Percentiles rank a stretch among this genome's conserved stretches.
phyloP scores from a whole-genome alignment of 2,329 filamentous ascomycete species.

The Diaporthe batatas region DNA sequence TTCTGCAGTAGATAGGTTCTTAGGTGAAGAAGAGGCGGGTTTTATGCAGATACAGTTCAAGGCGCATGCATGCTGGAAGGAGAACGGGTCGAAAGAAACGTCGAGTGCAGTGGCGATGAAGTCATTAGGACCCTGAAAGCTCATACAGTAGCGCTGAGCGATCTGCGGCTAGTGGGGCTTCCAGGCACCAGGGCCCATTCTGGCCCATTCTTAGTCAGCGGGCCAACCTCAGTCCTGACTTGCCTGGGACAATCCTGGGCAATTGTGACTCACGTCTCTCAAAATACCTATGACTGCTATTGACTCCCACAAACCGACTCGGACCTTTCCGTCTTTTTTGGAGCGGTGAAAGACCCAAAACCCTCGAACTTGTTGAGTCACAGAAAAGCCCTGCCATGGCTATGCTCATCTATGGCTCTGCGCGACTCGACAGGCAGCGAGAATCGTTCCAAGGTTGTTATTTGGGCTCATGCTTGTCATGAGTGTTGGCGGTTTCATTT shows the following conservation, averaged over 20 bases:
- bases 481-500: too few species aligned
- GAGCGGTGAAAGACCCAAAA: too few species aligned
- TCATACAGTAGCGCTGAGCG: neutral
- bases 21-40: neutral
- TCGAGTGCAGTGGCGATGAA: slow-evolving; percentile 18
- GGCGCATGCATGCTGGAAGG: too few species aligned
- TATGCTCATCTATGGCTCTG: too few species aligned
- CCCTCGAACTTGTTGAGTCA: too few species aligned
- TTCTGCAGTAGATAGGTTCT: fast-evolving
- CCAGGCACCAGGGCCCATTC: neutral
- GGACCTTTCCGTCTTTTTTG: too few species aligned
- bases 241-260: neutral
- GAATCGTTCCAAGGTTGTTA: too few species aligned
- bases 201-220: slow-evolving; percentile 22
- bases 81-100: neutral
- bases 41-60: neutral
- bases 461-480: too few species aligned
- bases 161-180: neutral
- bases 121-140: slow-evolving; percentile 27
- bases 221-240: neutral
- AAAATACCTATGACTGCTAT: neutral
- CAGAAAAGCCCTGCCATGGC: too few species aligned
- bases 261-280: neutral
- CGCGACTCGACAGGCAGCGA: too few species aligned
- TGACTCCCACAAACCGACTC: too few species aligned